Base-by-base conservation (phyloP, 257 asterid species). In the Mentha longifolia region DNA sequence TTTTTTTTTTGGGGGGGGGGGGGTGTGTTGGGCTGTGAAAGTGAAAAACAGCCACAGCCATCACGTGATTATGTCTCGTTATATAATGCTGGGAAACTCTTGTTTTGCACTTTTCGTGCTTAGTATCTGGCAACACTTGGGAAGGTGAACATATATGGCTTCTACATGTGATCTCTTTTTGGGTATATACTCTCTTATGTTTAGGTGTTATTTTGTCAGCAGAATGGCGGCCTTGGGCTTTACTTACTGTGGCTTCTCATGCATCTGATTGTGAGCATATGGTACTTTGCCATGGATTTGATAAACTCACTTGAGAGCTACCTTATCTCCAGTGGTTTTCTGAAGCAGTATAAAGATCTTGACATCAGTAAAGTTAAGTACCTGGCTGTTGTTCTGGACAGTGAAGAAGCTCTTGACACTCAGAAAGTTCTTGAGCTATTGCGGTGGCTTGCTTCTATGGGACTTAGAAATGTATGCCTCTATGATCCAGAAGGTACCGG, bases 381-480 rank as follows among this genome's bases (percentile, higher is more conserved):
- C 82, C 88, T 95, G 73, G 98, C 97, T 15, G 76, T 95, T 80
- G 98, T 86, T 80, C 83, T 95, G 56, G 99, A 92, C 77, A 88
- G 98, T 47, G 91, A 83, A 76, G 98, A 95, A 88, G 96, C 97
- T 60, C 79, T 75, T 25, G 74, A 89, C 43, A 87, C 89, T 59
- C 50, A 74, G 73, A 90, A 87, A 75, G 90, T 92, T 67, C 83
- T 87, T 63, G 86, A 90, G 55, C 83, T 95, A 39, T 68, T 95
- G 85, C 76, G 84, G 68, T 89, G 96, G 94, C 89, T 95, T 65
- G 80, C 73, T 11, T 74, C 82, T 65, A 81, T 88, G 76, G 98
- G 98, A 52, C 61, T 90, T 55, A 82, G 65, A 76, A 84, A 79
- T 52, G 82, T 92, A 39, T 92, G 97, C 88, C 87, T 95, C 43